phyloP scores from a whole-genome alignment of 805 yeast genomes.

The Naumovozyma castellii region DNA sequence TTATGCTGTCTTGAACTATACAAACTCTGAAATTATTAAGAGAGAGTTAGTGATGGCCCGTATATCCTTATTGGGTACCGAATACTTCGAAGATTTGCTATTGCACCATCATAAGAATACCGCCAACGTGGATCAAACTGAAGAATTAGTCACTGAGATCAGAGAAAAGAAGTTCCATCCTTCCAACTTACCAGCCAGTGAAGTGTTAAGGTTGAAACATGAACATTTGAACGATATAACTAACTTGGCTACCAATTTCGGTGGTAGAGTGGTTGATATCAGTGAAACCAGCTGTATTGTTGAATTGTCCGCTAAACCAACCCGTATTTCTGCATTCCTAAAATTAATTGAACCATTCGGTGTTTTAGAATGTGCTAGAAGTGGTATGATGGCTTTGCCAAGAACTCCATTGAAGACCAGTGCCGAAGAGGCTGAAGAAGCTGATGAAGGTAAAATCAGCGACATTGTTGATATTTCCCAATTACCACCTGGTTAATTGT shows the following conservation, averaged over 20 bases:
- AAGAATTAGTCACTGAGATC: constrained; percentile 21
- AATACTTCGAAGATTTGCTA: constrained; percentile 88
- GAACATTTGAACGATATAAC: constrained; percentile 78
- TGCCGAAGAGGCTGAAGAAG: constrained; percentile 41
- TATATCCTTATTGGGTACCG: constrained; percentile 92
- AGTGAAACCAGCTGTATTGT: constrained; percentile 89
- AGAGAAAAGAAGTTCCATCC: constrained; percentile 62
- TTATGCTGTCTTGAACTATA: constrained; percentile 92
- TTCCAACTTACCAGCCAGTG: constrained; percentile 77
- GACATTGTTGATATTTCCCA: constrained; percentile 79
- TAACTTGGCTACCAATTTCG: constrained; percentile 73
- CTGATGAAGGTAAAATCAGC: constrained; percentile 39
- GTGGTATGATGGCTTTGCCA: constrained; percentile 98
- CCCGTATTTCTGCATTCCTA: constrained; percentile 76
- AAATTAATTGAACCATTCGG: constrained; percentile 92
- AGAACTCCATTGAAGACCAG: constrained; percentile 73
- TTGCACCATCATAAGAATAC: constrained; percentile 53
- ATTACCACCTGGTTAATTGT: constrained; percentile 82
- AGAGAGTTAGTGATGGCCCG: constrained; percentile 88
- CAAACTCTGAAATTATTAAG: constrained; percentile 79
- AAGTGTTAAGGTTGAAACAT: constrained; percentile 90
- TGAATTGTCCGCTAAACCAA: constrained; percentile 90
- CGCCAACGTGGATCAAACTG: constrained; percentile 22
- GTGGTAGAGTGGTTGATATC: constrained; percentile 87
- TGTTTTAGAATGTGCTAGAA: constrained; percentile 88